Percentiles rank a stretch among this genome's conserved stretches.
Conservation (phyloP, 2,329 filamentous ascomycete genomes). For the Talaromyces rugulosus region DNA sequence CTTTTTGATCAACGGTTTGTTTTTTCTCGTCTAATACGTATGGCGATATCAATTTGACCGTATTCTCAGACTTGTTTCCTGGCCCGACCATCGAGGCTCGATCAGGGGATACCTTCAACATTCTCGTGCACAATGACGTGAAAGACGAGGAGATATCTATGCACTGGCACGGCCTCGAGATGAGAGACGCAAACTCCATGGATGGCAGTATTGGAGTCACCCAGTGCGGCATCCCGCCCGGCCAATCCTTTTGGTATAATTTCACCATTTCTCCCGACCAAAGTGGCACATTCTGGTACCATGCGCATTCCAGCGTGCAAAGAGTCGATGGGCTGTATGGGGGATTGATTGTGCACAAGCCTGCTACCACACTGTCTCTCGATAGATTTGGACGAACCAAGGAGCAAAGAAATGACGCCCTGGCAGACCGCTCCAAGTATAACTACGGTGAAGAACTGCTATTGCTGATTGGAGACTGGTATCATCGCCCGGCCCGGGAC, state of each 20-base stretch:
- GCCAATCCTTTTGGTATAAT: constrained; percentile 43
- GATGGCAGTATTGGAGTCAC: constrained; percentile 54
- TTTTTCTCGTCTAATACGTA: neutral
- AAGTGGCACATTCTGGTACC: constrained; percentile 48
- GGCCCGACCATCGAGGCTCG: constrained; percentile 49
- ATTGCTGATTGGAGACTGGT: constrained; percentile 50
- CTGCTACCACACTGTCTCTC: constrained; percentile 16
- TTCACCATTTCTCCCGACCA: constrained; percentile 37
- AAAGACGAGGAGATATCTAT: constrained; percentile 36
- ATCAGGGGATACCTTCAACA: constrained; percentile 42
- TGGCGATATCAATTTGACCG: neutral
- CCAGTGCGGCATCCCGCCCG: constrained; percentile 64
- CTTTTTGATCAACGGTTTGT: constrained; percentile 48
- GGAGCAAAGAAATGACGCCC: neutral
- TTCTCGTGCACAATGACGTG: constrained; percentile 42
- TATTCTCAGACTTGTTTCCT: constrained; percentile 36
- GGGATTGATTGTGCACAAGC: constrained; percentile 44
- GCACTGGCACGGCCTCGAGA: constrained; percentile 48
- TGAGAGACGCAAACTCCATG: constrained; percentile 26
- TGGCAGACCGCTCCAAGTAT: constrained; percentile 16
- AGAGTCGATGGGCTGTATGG: constrained; percentile 47
- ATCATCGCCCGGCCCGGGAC: constrained; percentile 39
- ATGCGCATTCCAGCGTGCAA: constrained; percentile 42
- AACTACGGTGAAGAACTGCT: constrained; percentile 39
- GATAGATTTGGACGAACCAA: neutral